A percentile compares a stretch with the other conserved stretches of the same genome.
These are phyloP conservation scores for Choiromyces venosus DNA, from an alignment of 495 filamentous ascomycete genomes.

Conservation along the genomic window DNA sequence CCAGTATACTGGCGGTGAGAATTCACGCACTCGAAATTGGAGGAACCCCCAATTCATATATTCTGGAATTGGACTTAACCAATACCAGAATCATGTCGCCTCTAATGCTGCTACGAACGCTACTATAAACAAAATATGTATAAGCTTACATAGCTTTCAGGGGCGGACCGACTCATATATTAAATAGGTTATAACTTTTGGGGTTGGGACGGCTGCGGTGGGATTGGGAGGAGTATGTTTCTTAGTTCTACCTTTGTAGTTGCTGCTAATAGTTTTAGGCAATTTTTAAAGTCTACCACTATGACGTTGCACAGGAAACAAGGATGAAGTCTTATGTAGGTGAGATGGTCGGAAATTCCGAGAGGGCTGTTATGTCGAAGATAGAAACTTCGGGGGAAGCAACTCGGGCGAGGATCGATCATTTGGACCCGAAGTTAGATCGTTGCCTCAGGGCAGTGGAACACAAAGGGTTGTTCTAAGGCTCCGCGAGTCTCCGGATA, in stretches of 20 bases:
- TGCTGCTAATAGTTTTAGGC: constrained; percentile 17
- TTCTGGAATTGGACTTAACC: background rate
- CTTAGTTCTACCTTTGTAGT: constrained; percentile 5
- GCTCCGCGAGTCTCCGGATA: too few species aligned
- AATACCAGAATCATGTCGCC: background rate
- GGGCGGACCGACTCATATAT: background rate
- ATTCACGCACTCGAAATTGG: background rate
- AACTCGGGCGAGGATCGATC: too few species aligned
- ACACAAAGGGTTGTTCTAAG: too few species aligned
- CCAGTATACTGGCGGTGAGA: background rate
- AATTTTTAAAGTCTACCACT: constrained; percentile 16
- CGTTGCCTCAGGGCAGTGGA: too few species aligned
- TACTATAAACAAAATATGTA: background rate
- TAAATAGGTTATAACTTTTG: background rate
- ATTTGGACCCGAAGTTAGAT: too few species aligned
- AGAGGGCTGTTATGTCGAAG: constrained; percentile 13
- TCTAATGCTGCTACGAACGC: background rate
- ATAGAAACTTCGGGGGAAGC: too few species aligned
- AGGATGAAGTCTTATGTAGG: constrained; percentile 17
- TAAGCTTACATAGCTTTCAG: background rate
- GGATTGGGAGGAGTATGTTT: constrained; percentile 23
- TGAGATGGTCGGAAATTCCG: constrained; percentile 13
- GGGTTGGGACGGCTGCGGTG: constrained; percentile 5
- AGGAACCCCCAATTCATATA: background rate
- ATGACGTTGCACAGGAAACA: constrained; percentile 7